Conservation (phyloP, 23 red algal species). For the Gracilaria gracilis region DNA sequence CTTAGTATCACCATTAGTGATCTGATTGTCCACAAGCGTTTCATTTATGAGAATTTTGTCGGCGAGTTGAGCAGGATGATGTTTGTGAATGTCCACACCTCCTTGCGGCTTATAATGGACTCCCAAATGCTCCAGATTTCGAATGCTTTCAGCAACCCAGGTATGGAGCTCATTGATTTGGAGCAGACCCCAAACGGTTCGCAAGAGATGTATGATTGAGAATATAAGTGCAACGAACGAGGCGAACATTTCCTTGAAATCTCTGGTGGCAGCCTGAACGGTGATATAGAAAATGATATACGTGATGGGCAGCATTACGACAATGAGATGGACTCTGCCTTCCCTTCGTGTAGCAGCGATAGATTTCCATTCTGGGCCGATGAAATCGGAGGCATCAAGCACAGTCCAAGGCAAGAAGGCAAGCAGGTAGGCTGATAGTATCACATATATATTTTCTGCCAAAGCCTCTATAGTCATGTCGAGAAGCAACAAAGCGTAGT, state of each 20-base stretch:
- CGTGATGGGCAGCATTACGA: constrained; percentile 29
- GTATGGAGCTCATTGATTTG: constrained; percentile 36
- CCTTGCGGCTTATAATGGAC: constrained; percentile 2
- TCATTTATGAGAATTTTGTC: constrained; percentile 56
- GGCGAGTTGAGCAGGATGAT: constrained; percentile 10
- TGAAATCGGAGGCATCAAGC: constrained; percentile 39
- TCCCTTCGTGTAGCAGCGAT: neutral
- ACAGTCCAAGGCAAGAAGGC: constrained; percentile 66
- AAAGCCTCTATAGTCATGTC: constrained; percentile 7
- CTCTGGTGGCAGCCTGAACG: constrained; percentile 24
- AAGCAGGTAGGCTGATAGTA: constrained; percentile 48
- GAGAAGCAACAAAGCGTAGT: neutral
- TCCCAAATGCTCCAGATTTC: constrained; percentile 17
- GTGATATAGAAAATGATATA: constrained; percentile 57
- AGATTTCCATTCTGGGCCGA: constrained; percentile 58
- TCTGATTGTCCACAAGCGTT: constrained; percentile 50
- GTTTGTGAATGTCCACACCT: neutral
- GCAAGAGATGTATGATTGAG: constrained; percentile 26
- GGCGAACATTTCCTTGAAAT: constrained; percentile 55
- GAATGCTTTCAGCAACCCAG: constrained; percentile 21
- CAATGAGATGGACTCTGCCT: constrained; percentile 15
- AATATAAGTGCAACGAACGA: constrained; percentile 58
- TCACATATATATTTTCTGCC: constrained; percentile 39
- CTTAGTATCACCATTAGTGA: constrained; percentile 8
- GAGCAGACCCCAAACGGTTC: constrained; percentile 45